Base-by-base conservation (phyloP, 2,329 filamentous ascomycete genomes). In the Plenodomus tracheiphilus region DNA sequence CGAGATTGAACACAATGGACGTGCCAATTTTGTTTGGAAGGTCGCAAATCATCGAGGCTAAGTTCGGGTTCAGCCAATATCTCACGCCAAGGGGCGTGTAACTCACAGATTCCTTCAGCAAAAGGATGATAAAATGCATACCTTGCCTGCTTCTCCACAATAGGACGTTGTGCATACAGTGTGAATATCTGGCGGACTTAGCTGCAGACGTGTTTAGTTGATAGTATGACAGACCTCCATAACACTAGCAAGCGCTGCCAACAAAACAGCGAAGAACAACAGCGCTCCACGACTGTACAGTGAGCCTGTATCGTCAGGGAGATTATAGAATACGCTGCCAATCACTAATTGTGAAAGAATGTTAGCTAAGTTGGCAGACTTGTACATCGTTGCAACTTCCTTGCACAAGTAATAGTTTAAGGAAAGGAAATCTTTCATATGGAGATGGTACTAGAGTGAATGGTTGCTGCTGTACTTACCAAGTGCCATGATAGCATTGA, bases 71-170 rank as follows among this genome's bases (percentile, higher is more conserved):
- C 5, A 25, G 22, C 10, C 22, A 25, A 25, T 5, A 25, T 25
- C 22, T 25, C 22, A 25, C 22, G 10, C 5, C 22, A 25, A 25
- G 22, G 22, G 22, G 22, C 22, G 5, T 25, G 22, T 25, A 25
- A 25, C 22, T 25, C 22, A 25, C 22, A 47, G 11, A 89, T 78
- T 13, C 89, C 88, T 77, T 96, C 90, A 11, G 90, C 86, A 8
- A 86, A 89, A 0, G 91, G 89, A 62, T 93, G 91, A 64, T 96
- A 95, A 18, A 96, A 80, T 11, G 90, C 90, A 66, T 95, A 96
- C 41, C 86, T 83, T 41, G 79, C 73, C 58, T 96, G 91, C 69
- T 96, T 96, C 66, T 96, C 90, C 47, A 96, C 88, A 60, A 96
- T 94, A 1, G 88, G 87, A 20, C 91, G 86, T 80, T 95, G 89